Base-by-base conservation (phyloP, 495 filamentous ascomycete species). In the Penicillium dipodomyicola region DNA sequence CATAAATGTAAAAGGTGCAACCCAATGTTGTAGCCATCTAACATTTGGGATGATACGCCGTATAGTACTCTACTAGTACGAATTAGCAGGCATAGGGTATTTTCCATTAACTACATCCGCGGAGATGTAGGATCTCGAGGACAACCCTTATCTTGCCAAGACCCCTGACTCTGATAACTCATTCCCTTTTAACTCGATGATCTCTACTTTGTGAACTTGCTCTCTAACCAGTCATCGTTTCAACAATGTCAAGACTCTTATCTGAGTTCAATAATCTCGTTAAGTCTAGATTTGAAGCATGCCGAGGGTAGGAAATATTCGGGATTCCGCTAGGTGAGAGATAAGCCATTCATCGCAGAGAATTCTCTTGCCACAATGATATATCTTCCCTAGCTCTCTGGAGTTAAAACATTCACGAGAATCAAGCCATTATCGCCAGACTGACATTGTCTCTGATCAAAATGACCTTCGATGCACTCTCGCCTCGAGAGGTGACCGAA, bases 401-500 rank as follows among this genome's bases (percentile, higher is more conserved):
- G 14, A 7, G 3, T 48, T 30, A 20, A 11, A 17, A 22, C 43
- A 14, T 4, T 8, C 43, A 4, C 4, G 8, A 7, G 23, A 8
- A 29, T 10, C 27, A 12, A 42, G 11, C 29, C 19, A 12, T 11
- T 49, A 15, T 22, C n/a, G 35, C 10, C 27, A 35, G 32, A 35
- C 17, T 14, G n/a, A 3, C 8, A 7, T 12, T 22, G n/a, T 27
- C 17, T 32, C 9, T 25, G 30, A 35, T 30, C 35, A 60, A 6
- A 11, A 62, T 68, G 53, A 59, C 54, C 5, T 69, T 77, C 27
- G 72, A 76, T 45, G 61, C 78, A 0, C 76, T 77, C 62, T 75
- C 77, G 3, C 71, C 78, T 3, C 51, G 60, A 19, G 75, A 82
- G 67, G 77, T 79, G 25, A 65, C 75, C 17, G 77, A 79, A 63